Conservation (phyloP, 345 rosid species). For the Gossypium bickii region DNA sequence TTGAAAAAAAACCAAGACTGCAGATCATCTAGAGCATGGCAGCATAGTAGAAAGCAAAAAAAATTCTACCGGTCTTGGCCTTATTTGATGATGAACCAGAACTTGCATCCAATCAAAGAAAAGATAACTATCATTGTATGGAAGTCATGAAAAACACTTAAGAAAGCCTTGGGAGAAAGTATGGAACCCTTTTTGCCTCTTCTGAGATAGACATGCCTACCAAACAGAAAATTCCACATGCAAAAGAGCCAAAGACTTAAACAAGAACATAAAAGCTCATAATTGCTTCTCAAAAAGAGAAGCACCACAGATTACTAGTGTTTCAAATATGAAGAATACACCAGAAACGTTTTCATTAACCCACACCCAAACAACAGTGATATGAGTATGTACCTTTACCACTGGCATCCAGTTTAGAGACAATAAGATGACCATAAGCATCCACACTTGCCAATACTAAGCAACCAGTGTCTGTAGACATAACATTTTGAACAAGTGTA, state of each 20-base stretch:
- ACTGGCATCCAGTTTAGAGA: slow-evolving; percentile 46
- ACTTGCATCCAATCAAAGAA: neutral
- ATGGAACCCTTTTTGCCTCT: neutral
- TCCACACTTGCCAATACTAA: slow-evolving; percentile 66
- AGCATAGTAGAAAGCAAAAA: neutral
- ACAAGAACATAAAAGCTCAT: neutral
- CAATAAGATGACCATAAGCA: slow-evolving; percentile 58
- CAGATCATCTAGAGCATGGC: neutral
- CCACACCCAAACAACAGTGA: neutral
- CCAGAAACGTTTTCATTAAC: neutral
- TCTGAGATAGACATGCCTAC: neutral
- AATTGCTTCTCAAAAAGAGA: neutral
- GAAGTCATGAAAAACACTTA: neutral
- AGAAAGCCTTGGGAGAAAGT: neutral
- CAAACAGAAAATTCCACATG: neutral
- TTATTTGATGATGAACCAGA: neutral
- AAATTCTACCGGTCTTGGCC: neutral
- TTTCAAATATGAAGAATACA: neutral
- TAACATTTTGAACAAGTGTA: neutral
- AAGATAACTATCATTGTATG: neutral
- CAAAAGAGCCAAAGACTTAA: neutral
- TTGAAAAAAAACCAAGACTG: neutral
- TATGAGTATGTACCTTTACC: slow-evolving; percentile 38
- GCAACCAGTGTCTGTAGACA: slow-evolving; percentile 39
- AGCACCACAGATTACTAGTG: neutral